Conservation (phyloP, 306 rosid species). For the Lotus japonicus region DNA sequence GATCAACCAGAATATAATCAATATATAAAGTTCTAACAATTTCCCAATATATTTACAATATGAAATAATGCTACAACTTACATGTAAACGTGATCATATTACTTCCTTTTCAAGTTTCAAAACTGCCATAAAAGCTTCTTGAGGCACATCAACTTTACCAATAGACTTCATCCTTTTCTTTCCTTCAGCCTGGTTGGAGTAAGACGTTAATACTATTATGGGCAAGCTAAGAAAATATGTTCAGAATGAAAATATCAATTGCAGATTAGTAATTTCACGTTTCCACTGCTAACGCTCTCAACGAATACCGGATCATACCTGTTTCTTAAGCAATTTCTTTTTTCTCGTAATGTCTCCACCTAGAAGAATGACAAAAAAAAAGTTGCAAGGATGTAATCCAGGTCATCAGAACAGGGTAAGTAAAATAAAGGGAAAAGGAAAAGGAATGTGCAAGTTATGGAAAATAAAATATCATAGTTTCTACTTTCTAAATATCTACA, state of each 20-base stretch:
- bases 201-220: neutral
- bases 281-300: neutral
- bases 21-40: constrained; percentile 10
- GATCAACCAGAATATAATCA: constrained; percentile 8
- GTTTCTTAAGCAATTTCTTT: constrained; percentile 88
- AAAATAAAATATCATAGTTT: neutral
- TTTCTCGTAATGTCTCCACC: constrained; percentile 87
- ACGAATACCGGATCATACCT: constrained; percentile 33
- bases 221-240: neutral
- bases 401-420: neutral
- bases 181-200: constrained; percentile 70
- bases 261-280: neutral
- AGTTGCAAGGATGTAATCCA: neutral
- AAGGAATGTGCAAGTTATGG: neutral
- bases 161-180: constrained; percentile 95
- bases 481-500: constrained; percentile 14
- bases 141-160: constrained; percentile 90
- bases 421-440: constrained; percentile 1
- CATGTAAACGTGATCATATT: constrained; percentile 32
- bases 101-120: constrained; percentile 95
- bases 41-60: constrained; percentile 21
- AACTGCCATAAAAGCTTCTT: constrained; percentile 98
- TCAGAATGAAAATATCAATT: neutral
- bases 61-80: constrained; percentile 21
- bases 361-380: constrained; percentile 22